These are phyloP conservation scores for Pascua guehoae DNA, from an alignment of 1,284 basidiomycete genomes.

Conservation along the genomic window DNA sequence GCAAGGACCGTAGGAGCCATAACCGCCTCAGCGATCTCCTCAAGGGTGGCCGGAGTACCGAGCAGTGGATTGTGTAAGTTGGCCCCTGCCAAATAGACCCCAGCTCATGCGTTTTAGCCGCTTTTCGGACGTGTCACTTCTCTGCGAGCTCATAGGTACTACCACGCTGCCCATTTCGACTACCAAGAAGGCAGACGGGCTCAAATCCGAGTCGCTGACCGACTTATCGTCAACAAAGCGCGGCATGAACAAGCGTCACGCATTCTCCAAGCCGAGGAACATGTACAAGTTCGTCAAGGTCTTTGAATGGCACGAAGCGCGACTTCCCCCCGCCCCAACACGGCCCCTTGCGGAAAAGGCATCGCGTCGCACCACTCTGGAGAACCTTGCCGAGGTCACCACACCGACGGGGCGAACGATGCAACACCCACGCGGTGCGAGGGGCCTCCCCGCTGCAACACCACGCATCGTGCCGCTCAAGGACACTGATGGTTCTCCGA, in stretches of 20 bases:
- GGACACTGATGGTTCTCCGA: constrained; percentile 9
- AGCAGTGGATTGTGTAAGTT: constrained; percentile 75
- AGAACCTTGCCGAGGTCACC: background rate
- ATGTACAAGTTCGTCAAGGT: constrained; percentile 71
- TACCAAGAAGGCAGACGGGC: constrained; percentile 49
- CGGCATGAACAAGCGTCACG: constrained; percentile 66
- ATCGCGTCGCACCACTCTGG: background rate
- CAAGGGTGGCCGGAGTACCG: constrained; percentile 55
- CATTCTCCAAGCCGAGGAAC: constrained; percentile 76
- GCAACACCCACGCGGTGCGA: constrained; percentile 2
- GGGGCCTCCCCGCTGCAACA: background rate
- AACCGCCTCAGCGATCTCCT: constrained; percentile 71
- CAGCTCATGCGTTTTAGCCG: constrained; percentile 24
- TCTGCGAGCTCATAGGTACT: constrained; percentile 84
- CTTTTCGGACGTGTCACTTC: constrained; percentile 91
- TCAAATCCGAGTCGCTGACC: constrained; percentile 60
- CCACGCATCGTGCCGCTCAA: constrained; percentile 9
- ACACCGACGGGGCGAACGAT: background rate
- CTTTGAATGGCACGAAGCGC: constrained; percentile 64
- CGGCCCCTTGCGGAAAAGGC: background rate
- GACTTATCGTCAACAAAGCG: constrained; percentile 55
- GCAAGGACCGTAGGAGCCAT: constrained; percentile 69
- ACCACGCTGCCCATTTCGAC: constrained; percentile 75
- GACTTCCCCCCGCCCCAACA: background rate
- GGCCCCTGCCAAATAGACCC: constrained; percentile 15